Conservation (phyloP, 345 rosid genomes). For the Gossypium bickii region DNA sequence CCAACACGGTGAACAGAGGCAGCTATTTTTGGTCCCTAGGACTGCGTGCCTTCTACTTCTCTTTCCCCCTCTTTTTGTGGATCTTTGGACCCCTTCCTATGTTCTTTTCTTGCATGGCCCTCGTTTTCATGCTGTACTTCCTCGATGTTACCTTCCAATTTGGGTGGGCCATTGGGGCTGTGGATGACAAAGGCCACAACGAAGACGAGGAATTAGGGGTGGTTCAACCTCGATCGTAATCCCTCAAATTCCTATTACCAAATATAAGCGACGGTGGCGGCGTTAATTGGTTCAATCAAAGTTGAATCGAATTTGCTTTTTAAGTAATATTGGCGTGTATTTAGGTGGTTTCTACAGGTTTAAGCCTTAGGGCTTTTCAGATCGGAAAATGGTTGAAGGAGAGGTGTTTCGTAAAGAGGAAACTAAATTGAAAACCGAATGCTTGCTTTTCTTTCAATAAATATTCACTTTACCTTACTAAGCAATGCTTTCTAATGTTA, state of each 20-base stretch:
- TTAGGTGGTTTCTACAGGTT: no score
- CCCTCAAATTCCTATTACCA: neutral
- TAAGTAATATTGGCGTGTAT: neutral
- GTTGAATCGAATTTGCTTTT: neutral
- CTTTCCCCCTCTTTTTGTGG: slow-evolving; percentile 82
- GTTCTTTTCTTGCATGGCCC: slow-evolving; percentile 51
- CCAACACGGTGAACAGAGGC: slow-evolving; percentile 60
- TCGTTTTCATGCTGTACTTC: slow-evolving; percentile 59
- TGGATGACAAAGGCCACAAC: slow-evolving; percentile 14
- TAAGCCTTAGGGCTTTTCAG: no score
- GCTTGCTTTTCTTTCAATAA: no score
- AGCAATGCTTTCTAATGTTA: no score
- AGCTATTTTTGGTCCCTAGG: slow-evolving; percentile 94
- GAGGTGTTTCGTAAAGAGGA: no score
- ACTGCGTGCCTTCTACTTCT: slow-evolving; percentile 81
- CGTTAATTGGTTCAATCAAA: neutral
- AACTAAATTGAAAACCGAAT: no score
- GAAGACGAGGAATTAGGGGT: slow-evolving; percentile 28
- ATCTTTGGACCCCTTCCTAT: slow-evolving; percentile 84
- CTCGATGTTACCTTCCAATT: slow-evolving; percentile 54
- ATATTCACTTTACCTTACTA: no score
- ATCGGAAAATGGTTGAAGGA: no score
- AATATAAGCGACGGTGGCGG: no score
- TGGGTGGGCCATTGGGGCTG: slow-evolving; percentile 33
- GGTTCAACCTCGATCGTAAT: neutral